These are phyloP conservation scores for Agrocybe chaxingu DNA, from an alignment of 768 basidiomycete species.

Conservation along the genomic window DNA sequence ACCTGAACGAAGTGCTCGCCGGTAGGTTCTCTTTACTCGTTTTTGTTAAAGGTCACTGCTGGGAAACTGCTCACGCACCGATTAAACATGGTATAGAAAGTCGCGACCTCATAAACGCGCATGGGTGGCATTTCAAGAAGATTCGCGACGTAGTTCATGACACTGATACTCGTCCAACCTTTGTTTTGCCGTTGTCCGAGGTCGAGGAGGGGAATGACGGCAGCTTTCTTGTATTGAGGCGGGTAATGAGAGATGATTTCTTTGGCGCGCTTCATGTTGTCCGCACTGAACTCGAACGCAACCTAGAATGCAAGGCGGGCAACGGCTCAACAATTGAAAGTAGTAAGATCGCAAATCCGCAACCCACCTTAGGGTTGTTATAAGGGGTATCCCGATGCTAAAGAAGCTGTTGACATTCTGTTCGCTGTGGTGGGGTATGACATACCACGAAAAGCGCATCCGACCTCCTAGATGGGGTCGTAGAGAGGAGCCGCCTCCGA, in stretches of 20 bases:
- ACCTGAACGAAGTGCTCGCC: slow-evolving; percentile 95
- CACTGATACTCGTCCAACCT: slow-evolving; percentile 96
- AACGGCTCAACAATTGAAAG: background rate
- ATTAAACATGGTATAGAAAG: slow-evolving; percentile 99
- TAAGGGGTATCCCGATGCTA: slow-evolving; percentile 94
- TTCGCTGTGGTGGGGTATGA: slow-evolving; percentile 12
- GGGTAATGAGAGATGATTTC: slow-evolving; percentile 94
- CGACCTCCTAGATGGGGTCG: slow-evolving; percentile 50
- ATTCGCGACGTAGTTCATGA: slow-evolving; percentile 98
- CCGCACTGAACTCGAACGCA: slow-evolving; percentile 79
- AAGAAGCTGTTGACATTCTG: background rate
- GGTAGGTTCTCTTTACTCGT: slow-evolving; percentile 73
- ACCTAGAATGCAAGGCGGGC: slow-evolving; percentile 50
- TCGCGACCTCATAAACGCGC: slow-evolving; percentile 99
- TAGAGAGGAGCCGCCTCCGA: slow-evolving; percentile 36
- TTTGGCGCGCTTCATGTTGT: slow-evolving; percentile 81
- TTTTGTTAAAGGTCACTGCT: background rate
- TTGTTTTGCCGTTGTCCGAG: slow-evolving; percentile 97
- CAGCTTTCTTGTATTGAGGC: slow-evolving; percentile 97
- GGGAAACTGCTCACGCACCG: slow-evolving; percentile 43
- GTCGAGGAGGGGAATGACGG: slow-evolving; percentile 94
- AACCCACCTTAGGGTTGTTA: slow-evolving; percentile 82
- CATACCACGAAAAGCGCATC: slow-evolving; percentile 87
- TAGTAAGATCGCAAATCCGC: background rate
- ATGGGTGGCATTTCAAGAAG: slow-evolving; percentile 93